Base-by-base conservation (phyloP, 257 asterid genomes). In the Nicotiana sylvestris region DNA sequence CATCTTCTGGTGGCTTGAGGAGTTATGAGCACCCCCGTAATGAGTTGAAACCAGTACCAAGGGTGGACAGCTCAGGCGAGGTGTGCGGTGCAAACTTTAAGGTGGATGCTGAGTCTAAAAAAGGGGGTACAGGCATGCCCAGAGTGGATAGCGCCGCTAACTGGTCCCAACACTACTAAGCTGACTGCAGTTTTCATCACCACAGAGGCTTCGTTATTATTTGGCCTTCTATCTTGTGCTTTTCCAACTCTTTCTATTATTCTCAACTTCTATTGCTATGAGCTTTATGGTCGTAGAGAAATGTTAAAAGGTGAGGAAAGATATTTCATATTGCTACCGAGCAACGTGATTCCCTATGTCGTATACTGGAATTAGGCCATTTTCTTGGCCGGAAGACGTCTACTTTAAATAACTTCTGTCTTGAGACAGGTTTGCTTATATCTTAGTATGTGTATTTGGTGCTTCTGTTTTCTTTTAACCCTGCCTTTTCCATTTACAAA, bases 101-200 rank as follows among this genome's bases (percentile, higher is more conserved):
- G 90, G 97, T 96, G 46, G 99, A 96, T 18, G 82, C 85, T 0
- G 97, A 92, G 29, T 78, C 98, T 4, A 89, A 89, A 87, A 95
- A 92, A 80, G 96, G 76, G 2, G 87, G 55, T 32, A 37, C 89
- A 1, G 96, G 95, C 57, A 93, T 96, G 92, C 97, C 97, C 37
- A 88, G 99, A 85, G 99, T 96, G 43, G 97, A 97, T 76, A 96
- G 98, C 66, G 98, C 95, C 72, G 98, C 98, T 0, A 93, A 96
- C 89, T 94, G 99, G 98, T 93, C 98, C 49, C 90, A 91, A 49
- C 78, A 91, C 90, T 96, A 91, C 90, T 96, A 88, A 87, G 33
- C 80, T 65, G 57, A 81, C 46, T 33, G 39, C 33, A 61, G 32
- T 60, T 29, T 66, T 83, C 70, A 27, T 77, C 49, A 33, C 2